Conservation (phyloP, 352 stramenopile genomes). For the Phytophthora cajani region DNA sequence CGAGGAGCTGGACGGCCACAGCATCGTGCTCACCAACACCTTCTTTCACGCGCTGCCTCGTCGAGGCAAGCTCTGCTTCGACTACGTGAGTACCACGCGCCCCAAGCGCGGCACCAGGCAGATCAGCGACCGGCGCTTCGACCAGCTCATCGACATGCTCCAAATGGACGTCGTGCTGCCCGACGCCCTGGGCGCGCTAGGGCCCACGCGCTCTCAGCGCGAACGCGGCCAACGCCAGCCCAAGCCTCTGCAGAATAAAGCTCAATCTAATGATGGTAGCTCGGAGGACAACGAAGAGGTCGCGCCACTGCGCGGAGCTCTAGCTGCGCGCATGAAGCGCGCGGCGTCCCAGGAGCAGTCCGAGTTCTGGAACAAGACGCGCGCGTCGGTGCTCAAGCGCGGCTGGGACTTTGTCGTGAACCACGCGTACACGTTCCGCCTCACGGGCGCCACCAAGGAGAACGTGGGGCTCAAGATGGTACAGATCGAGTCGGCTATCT, state of each 20-base stretch:
- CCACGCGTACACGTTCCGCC: constrained; percentile 49
- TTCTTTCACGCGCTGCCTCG: constrained; percentile 84
- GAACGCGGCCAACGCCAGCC: constrained; percentile 15
- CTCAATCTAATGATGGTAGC: constrained; percentile 7
- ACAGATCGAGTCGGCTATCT: constrained; percentile 82
- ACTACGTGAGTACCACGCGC: constrained; percentile 89
- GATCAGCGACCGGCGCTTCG: constrained; percentile 73
- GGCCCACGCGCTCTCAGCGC: constrained; percentile 26
- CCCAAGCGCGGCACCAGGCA: constrained; percentile 65
- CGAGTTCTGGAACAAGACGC: constrained; percentile 63
- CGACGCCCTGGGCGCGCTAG: constrained; percentile 23
- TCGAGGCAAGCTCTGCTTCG: constrained; percentile 84
- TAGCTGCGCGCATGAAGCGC: constrained; percentile 14
- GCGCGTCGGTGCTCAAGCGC: constrained; percentile 50
- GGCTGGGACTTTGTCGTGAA: constrained; percentile 42
- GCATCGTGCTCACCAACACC: constrained; percentile 69
- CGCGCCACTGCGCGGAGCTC: background rate
- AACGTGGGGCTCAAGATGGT: constrained; percentile 81
- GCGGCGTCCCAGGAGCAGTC: constrained; percentile 36
- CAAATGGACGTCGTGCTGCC: constrained; percentile 49
- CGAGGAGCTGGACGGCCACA: constrained; percentile 80
- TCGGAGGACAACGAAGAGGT: constrained; percentile 10
- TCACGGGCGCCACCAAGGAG: constrained; percentile 65
- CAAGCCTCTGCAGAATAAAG: background rate
- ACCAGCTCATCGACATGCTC: constrained; percentile 76